Conservation (phyloP, 2,329 filamentous ascomycete genomes). For the Colletotrichum sp. region DNA sequence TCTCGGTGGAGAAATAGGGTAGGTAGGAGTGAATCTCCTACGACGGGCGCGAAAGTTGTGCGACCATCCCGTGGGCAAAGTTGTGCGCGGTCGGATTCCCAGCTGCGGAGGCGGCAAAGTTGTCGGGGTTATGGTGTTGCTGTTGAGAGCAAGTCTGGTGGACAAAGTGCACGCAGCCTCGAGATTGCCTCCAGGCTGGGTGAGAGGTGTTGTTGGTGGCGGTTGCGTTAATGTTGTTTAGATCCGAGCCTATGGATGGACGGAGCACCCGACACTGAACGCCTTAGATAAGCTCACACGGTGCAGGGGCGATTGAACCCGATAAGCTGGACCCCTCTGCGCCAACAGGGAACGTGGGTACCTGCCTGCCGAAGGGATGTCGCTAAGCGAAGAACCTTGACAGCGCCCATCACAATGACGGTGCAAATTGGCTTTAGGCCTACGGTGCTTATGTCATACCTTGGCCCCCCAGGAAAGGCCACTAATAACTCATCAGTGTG, state of each 20-base stretch:
- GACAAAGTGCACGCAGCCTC: not conserved
- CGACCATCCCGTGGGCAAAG: slow-evolving; percentile 6
- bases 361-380: not conserved
- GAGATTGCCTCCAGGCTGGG: not conserved
- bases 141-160: not conserved
- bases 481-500: not conserved
- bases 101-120: not conserved
- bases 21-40: slow-evolving; percentile 14
- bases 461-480: not conserved
- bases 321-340: slow-evolving; percentile 15
- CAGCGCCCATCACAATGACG: not conserved
- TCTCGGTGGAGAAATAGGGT: not conserved
- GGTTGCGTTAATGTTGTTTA: not conserved
- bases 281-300: slow-evolving; percentile 19
- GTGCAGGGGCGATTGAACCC: not conserved
- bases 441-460: slow-evolving; percentile 14
- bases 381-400: not conserved
- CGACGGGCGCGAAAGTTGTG: not conserved
- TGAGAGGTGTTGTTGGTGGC: not conserved
- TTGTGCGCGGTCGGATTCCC: not conserved
- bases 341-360: not conserved
- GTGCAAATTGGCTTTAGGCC: not conserved
- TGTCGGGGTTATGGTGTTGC: not conserved
- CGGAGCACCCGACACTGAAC: not conserved
- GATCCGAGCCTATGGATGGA: not conserved